Conservation (phyloP, 345 rosid species). For the Dovyalis caffra region DNA sequence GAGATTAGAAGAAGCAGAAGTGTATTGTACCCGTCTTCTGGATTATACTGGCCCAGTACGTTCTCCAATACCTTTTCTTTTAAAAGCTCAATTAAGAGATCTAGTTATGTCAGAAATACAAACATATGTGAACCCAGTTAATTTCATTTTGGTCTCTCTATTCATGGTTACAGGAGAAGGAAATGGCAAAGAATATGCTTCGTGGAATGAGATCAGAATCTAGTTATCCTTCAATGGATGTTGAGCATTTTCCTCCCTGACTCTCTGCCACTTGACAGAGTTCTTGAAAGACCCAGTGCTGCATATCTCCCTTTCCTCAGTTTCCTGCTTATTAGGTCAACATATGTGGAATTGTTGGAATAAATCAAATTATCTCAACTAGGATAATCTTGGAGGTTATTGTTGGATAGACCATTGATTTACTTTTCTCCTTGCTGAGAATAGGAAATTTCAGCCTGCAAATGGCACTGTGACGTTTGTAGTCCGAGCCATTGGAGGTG, state of each 20-base stretch:
- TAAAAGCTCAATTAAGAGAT: not conserved
- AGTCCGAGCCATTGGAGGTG: not conserved
- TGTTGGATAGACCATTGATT: not conserved
- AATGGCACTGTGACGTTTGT: not conserved
- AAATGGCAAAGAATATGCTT: conserved; percentile 78
- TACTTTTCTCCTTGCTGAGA: not conserved
- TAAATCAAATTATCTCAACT: not conserved
- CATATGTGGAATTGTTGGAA: not conserved
- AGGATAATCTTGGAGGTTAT: not conserved
- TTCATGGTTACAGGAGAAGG: conserved; percentile 71
- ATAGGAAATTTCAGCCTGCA: not conserved
- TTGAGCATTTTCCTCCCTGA: conserved; percentile 71
- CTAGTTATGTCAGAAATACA: no score
- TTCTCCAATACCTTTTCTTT: conserved; percentile 14
- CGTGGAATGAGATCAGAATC: conserved; percentile 68
- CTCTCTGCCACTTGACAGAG: not conserved
- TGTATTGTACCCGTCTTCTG: conserved; percentile 87
- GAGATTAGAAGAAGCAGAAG: conserved; percentile 91
- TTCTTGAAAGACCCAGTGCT: not conserved
- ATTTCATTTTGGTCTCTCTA: not conserved
- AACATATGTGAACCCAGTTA: conserved; percentile 4
- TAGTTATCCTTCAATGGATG: conserved; percentile 66
- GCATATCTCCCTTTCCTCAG: not conserved
- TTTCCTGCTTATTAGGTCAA: not conserved
- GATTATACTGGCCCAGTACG: conserved; percentile 93